phyloP scores from a whole-genome alignment of 2,329 filamentous ascomycete species.

The Aspergillus eucalypticola region DNA sequence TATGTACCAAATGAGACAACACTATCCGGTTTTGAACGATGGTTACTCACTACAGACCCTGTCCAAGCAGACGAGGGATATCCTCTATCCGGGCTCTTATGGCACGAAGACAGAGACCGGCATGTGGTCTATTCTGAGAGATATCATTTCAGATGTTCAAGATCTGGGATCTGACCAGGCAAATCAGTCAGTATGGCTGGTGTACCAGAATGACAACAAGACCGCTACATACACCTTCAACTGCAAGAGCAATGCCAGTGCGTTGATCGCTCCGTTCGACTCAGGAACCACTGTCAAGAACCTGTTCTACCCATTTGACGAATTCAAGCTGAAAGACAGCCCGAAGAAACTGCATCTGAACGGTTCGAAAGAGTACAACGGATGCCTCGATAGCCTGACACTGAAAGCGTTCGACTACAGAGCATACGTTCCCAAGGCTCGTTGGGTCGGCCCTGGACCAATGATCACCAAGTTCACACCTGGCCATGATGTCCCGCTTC shows the following conservation, averaged over 20 bases:
- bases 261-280: slow-evolving; percentile 59
- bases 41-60: slow-evolving; percentile 58
- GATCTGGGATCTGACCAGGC: slow-evolving; percentile 47
- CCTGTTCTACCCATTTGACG: slow-evolving; percentile 63
- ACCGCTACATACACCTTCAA: slow-evolving; percentile 59
- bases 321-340: slow-evolving; percentile 53
- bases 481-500: slow-evolving; percentile 60
- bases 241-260: slow-evolving; percentile 52
- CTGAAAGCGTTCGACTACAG: slow-evolving; percentile 60
- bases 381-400: slow-evolving; percentile 56
- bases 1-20: slow-evolving; percentile 61
- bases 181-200: slow-evolving; percentile 49
- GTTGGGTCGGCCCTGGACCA: slow-evolving; percentile 55
- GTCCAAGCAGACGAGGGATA: slow-evolving; percentile 57
- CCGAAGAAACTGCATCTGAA: slow-evolving; percentile 50
- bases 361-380: slow-evolving; percentile 51
- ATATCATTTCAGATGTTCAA: slow-evolving; percentile 53
- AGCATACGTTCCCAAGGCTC: slow-evolving; percentile 57
- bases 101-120: slow-evolving; percentile 57
- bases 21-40: slow-evolving; percentile 61
- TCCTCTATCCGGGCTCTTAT: slow-evolving; percentile 55
- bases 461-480: slow-evolving; percentile 62
- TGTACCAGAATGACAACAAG: slow-evolving; percentile 50
- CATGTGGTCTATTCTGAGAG: slow-evolving; percentile 62
- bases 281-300: slow-evolving; percentile 60